Conservation (phyloP, 306 rosid genomes). For the Prosopis cineraria region DNA sequence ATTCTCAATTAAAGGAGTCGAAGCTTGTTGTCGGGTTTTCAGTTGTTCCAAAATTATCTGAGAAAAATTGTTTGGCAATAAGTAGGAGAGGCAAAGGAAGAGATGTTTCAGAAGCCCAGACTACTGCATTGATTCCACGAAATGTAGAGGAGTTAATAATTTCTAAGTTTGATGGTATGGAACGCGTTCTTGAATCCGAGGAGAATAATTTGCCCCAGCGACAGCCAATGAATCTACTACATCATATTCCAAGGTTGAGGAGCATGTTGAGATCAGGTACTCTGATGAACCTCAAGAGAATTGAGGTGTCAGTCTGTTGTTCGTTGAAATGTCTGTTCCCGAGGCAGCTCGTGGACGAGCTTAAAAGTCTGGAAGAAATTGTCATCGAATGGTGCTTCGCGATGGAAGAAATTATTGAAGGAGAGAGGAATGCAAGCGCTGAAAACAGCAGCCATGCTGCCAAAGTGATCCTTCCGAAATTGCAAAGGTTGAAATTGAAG, state of each 20-base stretch:
- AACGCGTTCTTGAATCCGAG: not conserved
- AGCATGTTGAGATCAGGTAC: not conserved
- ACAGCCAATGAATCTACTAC: not conserved
- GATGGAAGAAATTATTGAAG: not conserved
- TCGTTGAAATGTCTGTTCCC: not conserved
- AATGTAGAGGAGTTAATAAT: not conserved
- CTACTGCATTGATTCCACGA: not conserved
- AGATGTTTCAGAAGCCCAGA: too few species aligned
- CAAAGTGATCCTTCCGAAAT: not conserved
- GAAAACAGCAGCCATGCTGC: not conserved
- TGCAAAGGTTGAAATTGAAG: not conserved
- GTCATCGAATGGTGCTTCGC: not conserved
- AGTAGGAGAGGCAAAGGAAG: too few species aligned
- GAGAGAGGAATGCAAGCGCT: not conserved
- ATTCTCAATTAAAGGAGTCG: too few species aligned
- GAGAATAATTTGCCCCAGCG: not conserved
- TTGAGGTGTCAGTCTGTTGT: not conserved
- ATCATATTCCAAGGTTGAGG: not conserved
- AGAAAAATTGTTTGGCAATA: too few species aligned
- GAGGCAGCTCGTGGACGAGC: not conserved
- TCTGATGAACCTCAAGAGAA: not conserved
- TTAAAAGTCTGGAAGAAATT: conserved; percentile 3
- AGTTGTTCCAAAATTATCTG: too few species aligned
- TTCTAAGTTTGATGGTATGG: not conserved
- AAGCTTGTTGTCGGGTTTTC: too few species aligned